Evolutionary conservation across 164 flowering plant genomes (phyloP).

Genomic region (Aristolochia contorta): DNA sequence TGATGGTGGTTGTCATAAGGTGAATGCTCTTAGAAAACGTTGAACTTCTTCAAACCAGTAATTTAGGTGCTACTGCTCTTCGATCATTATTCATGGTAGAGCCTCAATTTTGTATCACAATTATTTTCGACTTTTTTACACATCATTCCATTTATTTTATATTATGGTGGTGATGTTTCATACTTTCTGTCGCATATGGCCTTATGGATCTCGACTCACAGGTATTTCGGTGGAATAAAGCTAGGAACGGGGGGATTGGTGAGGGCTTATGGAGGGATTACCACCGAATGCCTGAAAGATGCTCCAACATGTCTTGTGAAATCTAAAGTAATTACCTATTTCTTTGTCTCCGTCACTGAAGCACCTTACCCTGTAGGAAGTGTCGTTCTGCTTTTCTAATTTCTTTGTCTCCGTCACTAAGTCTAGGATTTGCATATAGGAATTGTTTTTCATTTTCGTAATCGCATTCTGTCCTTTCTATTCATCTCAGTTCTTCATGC

Average conservation of each 20-base stretch:
- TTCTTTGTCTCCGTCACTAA: too few relatives aligned
- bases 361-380: too few relatives aligned
- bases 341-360: too few relatives aligned
- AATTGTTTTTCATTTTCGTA: neutral
- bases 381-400: too few relatives aligned
- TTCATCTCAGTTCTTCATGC: conserved; percentile 11
- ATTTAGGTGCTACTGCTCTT: too few relatives aligned
- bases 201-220: conserved; percentile 6
- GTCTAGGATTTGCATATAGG: too few relatives aligned
- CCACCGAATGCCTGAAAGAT: conserved; percentile 81
- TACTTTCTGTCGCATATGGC: too few relatives aligned
- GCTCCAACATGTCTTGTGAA: conserved; percentile 75
- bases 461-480: neutral
- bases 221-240: conserved; percentile 94
- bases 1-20: conserved; percentile 96
- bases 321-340: conserved; percentile 45
- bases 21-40: too few relatives aligned
- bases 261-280: conserved; percentile 92
- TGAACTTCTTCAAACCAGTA: neutral
- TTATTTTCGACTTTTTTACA: too few relatives aligned
- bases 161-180: neutral
- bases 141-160: neutral
- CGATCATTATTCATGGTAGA: too few relatives aligned
- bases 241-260: conserved; percentile 93
- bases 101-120: too few relatives aligned